Conservation (phyloP, 2,329 filamentous ascomycete species). For the Epichloe gansuensis region DNA sequence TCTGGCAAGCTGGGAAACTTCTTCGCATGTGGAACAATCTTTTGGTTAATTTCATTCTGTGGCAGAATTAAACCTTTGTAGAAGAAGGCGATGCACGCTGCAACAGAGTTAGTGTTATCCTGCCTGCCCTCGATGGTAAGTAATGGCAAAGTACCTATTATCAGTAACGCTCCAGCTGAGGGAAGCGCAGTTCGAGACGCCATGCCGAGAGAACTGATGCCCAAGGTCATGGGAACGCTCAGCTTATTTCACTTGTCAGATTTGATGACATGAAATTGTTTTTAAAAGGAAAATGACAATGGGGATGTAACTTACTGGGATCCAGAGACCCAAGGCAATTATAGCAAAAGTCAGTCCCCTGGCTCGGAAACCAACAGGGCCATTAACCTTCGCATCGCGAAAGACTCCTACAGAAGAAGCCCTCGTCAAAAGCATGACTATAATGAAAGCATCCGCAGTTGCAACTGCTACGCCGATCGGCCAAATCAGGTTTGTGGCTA, state of each 20-base stretch:
- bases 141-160: slow-evolving; percentile 30
- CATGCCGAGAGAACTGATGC: slow-evolving; percentile 29
- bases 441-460: slow-evolving; percentile 32
- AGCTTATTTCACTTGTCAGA: slow-evolving; percentile 22
- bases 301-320: slow-evolving; percentile 30
- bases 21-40: background rate
- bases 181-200: slow-evolving; percentile 37
- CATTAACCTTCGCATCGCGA: slow-evolving; percentile 19
- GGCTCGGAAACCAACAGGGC: slow-evolving; percentile 16
- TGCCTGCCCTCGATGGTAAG: background rate
- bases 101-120: slow-evolving; percentile 21
- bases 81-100: slow-evolving; percentile 15
- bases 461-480: slow-evolving; percentile 34
- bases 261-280: too few species aligned
- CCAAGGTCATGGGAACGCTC: slow-evolving; percentile 40
- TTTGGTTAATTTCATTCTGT: slow-evolving; percentile 1
- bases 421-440: slow-evolving; percentile 28
- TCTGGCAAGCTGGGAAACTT: slow-evolving; percentile 1
- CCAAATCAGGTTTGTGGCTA: slow-evolving; percentile 32
- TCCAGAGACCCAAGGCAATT: slow-evolving; percentile 39
- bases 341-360: slow-evolving; percentile 31
- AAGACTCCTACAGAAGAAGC: slow-evolving; percentile 26
- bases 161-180: slow-evolving; percentile 34
- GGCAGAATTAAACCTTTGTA: slow-evolving; percentile 10
- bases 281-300: background rate